phyloP scores from a whole-genome alignment of 176 grass and related monocot genomes.

The Tillandsia fasciculata region DNA sequence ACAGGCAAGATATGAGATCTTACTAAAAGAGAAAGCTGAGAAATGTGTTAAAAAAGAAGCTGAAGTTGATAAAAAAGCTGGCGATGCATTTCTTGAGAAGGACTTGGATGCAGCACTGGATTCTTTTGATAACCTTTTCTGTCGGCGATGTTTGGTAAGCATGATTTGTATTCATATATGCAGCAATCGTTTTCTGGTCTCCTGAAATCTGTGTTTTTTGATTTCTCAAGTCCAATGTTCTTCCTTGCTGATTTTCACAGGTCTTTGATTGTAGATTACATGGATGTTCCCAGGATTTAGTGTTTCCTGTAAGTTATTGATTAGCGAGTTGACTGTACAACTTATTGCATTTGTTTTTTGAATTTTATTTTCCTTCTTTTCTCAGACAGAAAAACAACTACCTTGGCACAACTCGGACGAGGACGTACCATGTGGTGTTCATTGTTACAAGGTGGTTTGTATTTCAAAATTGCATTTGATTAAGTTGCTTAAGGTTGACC shows the following conservation, averaged over 20 bases:
- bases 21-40: slow-evolving; percentile 41
- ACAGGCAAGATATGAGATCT: slow-evolving; percentile 73
- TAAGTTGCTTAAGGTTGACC: slow-evolving; percentile 7
- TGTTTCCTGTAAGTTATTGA: slow-evolving; percentile 78
- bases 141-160: slow-evolving; percentile 80
- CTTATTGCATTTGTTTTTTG: slow-evolving; percentile 12
- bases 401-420: slow-evolving; percentile 56
- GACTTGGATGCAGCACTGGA: slow-evolving; percentile 92
- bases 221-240: slow-evolving; percentile 4
- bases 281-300: slow-evolving; percentile 94
- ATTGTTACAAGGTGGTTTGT: slow-evolving; percentile 76
- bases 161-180: background rate
- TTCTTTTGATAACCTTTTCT: slow-evolving; percentile 98
- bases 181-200: slow-evolving; percentile 10
- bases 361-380: slow-evolving; percentile 17
- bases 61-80: slow-evolving; percentile 45
- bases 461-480: slow-evolving; percentile 10
- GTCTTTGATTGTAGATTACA: slow-evolving; percentile 97
- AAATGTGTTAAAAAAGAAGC: slow-evolving; percentile 34
- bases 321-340: slow-evolving; percentile 24
- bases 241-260: slow-evolving; percentile 28
- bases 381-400: slow-evolving; percentile 79
- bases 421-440: slow-evolving; percentile 59
- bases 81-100: slow-evolving; percentile 72
- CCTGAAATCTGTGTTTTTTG: slow-evolving; percentile 9